A percentile compares a stretch with the other conserved stretches of the same genome.
phyloP scores from a whole-genome alignment of 148 eudicot genomes.

The Silene conica region DNA sequence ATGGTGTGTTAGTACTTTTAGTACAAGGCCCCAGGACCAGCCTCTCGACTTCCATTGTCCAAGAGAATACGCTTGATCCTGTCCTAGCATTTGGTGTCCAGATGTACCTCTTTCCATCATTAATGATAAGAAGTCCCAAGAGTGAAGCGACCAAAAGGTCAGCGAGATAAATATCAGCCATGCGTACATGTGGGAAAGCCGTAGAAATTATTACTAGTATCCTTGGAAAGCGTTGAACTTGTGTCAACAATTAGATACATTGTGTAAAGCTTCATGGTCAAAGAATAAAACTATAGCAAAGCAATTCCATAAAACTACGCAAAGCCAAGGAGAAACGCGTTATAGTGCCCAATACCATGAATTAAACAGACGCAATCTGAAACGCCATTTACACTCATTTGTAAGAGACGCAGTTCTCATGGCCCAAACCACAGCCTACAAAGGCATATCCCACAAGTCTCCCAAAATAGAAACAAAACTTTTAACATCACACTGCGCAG shows the following conservation, averaged over 20 bases:
- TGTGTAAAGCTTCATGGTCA: background rate
- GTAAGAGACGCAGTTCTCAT: too few relatives aligned
- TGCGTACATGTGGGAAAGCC: too few relatives aligned
- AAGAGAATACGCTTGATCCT: background rate
- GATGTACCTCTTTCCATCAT: too few relatives aligned
- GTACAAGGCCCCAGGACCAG: background rate
- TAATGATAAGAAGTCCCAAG: too few relatives aligned
- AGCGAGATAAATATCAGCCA: too few relatives aligned
- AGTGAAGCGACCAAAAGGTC: too few relatives aligned
- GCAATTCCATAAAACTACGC: background rate
- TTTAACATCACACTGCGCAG: too few relatives aligned
- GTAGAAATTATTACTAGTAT: too few relatives aligned
- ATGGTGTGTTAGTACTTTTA: background rate
- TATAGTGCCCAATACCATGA: too few relatives aligned
- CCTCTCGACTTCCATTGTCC: background rate
- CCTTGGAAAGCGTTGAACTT: too few relatives aligned
- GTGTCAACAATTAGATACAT: background rate
- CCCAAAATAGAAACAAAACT: background rate
- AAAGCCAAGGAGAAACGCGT: background rate
- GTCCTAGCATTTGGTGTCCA: background rate
- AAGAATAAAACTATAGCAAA: background rate
- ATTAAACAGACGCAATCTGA: too few relatives aligned
- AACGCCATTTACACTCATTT: too few relatives aligned
- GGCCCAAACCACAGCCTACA: background rate
- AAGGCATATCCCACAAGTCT: background rate